Base-by-base conservation (phyloP, 345 rosid species). In the Heritiera fomes region DNA sequence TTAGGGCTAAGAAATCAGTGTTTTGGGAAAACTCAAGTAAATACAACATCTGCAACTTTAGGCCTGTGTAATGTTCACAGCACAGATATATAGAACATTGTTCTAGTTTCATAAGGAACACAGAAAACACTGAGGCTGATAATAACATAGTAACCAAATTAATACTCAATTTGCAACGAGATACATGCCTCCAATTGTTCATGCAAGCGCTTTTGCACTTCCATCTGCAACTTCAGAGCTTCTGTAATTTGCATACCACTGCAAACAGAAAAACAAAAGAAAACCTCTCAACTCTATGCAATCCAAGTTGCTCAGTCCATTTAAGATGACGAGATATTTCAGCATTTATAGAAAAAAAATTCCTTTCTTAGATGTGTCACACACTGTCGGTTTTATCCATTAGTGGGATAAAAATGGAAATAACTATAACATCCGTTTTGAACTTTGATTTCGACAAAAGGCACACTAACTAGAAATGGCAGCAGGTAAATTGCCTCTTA, bases 181-280 rank as follows among this genome's bases (percentile, higher is more conserved):
- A 82, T 69, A 79, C 92, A 76, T 96, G 88, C 99, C 94, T 96
- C 99, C 81, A 96, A 85, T 84, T 96, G 99, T 86, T 96, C 99
- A 75, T 92, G 97, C 75, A 96, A 83, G 66, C 99, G 93, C 88
- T 92, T 96, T 81, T 94, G 98, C 83, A 96, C 98, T 82, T 96
- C 99, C 95, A 96, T 94, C 82, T 96, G 99, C 82, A 96, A 84
- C 88, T 96, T 96, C 75, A 96, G 96, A 46, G 99, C 99, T 89
- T 96, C 99, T 17, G 99, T 94, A 74, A 96, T 92, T 89, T 96
- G 98, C 94, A 91, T 91, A 66, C 99, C 97, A 72, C 98, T 94
- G 97, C 79, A 85, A 84, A 49, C 8, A 62, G 58, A 34, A 3
- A 34, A 41, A 85, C 69, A 58, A 75, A 70, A 14, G 17, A 23